Conservation (phyloP, 768 basidiomycete species). For the Boletus reticuloceps region DNA sequence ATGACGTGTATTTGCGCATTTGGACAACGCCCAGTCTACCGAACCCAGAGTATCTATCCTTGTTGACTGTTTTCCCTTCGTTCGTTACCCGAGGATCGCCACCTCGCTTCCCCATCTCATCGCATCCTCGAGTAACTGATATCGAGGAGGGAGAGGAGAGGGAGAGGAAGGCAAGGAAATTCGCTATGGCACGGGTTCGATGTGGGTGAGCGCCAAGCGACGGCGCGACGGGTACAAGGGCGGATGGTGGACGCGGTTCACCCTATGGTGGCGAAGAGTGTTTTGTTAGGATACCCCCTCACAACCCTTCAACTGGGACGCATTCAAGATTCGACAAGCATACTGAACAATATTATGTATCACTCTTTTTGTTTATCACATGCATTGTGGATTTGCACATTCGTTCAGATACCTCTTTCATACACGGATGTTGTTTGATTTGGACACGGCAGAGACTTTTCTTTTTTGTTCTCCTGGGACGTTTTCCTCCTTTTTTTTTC, state of each 20-base stretch:
- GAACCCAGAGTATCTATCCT: conserved; percentile 68
- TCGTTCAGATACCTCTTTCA: conserved; percentile 24
- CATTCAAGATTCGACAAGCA: conserved; percentile 13
- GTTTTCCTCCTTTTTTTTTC: not conserved
- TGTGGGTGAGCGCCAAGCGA: conserved; percentile 68
- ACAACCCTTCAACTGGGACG: not conserved
- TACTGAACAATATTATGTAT: conserved; percentile 33
- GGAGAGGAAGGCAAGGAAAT: conserved; percentile 54
- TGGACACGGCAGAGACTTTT: conserved; percentile 20
- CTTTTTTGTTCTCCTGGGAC: conserved; percentile 3
- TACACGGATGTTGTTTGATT: conserved; percentile 22
- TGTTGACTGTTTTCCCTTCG: conserved; percentile 73
- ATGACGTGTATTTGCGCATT: conserved; percentile 60
- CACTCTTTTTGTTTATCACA: conserved; percentile 31
- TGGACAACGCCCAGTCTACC: conserved; percentile 82
- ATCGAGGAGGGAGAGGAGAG: conserved; percentile 67
- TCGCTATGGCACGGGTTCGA: conserved; percentile 76
- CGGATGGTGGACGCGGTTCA: conserved; percentile 75
- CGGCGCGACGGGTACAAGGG: conserved; percentile 71
- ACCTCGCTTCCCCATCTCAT: conserved; percentile 61
- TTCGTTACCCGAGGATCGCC: conserved; percentile 70
- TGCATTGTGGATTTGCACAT: conserved; percentile 17
- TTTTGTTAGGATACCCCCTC: conserved; percentile 57
- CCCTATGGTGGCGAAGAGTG: conserved; percentile 74
- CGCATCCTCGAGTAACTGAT: conserved; percentile 45